phyloP scores from a whole-genome alignment of 176 grass and related monocot species.

The Avena atlantica region DNA sequence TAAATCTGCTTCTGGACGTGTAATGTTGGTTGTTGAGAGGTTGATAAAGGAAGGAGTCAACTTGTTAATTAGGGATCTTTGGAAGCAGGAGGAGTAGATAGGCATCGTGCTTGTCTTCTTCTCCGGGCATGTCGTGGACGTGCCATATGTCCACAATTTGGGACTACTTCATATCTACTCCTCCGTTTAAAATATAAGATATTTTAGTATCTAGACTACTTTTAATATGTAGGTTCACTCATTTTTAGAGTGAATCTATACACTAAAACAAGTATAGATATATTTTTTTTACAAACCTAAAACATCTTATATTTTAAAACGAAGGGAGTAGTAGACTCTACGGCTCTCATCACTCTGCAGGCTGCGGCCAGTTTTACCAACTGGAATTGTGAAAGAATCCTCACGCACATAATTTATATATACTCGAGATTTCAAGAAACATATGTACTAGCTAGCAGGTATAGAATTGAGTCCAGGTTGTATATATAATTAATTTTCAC shows the following conservation, averaged over 20 bases:
- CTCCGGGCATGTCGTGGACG: neutral
- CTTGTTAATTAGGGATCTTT: neutral
- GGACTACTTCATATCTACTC: neutral
- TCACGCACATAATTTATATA: neutral
- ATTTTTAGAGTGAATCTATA: too few species aligned
- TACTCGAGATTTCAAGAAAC: neutral
- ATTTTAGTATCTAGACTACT: too few species aligned
- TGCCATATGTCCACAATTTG: neutral
- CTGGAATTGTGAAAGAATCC: neutral
- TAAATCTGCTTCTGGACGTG: neutral
- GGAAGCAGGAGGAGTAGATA: neutral
- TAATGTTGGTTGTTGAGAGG: constrained; percentile 22
- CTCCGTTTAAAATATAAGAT: too few species aligned
- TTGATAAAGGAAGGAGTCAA: constrained; percentile 37
- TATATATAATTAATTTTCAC: neutral
- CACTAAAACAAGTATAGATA: too few species aligned
- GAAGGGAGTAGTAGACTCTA: too few species aligned
- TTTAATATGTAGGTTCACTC: too few species aligned
- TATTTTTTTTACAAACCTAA: too few species aligned
- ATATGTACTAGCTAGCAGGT: neutral
- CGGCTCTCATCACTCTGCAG: neutral
- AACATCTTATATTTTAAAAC: too few species aligned
- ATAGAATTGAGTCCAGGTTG: neutral
- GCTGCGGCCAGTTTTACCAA: neutral
- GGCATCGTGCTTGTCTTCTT: constrained; percentile 12